A percentile compares a stretch with the other conserved stretches of the same genome.
phyloP scores from a whole-genome alignment of 495 filamentous ascomycete species.

The Penicillium antarcticum region DNA sequence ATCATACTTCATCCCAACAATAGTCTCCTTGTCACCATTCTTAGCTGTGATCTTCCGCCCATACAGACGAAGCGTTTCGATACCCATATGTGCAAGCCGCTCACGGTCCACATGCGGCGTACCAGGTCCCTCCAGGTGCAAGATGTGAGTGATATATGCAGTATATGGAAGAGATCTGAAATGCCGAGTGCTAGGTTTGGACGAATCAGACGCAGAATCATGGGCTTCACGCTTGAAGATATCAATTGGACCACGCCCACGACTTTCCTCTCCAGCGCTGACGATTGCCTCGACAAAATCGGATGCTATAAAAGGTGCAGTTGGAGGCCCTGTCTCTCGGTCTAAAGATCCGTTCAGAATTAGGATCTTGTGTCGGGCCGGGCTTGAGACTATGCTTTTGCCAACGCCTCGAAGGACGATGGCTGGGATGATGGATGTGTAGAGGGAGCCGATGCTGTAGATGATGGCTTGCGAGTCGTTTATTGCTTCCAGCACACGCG shows the following conservation, averaged over 20 bases:
- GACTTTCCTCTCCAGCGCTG: constrained; percentile 52
- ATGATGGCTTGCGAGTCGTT: constrained; percentile 62
- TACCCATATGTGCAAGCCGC: constrained; percentile 61
- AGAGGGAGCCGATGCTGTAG: constrained; percentile 88
- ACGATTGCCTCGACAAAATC: constrained; percentile 81
- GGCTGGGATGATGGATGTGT: constrained; percentile 74
- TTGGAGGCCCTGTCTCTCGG: constrained; percentile 73
- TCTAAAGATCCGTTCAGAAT: constrained; percentile 82
- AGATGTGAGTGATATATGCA: constrained; percentile 78
- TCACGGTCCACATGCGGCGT: constrained; percentile 68
- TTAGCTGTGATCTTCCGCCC: constrained; percentile 55
- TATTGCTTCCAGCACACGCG: constrained; percentile 68
- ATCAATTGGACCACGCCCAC: constrained; percentile 24
- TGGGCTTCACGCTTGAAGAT: background rate
- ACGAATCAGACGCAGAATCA: background rate
- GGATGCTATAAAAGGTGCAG: constrained; percentile 58
- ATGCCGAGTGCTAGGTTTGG: constrained; percentile 11
- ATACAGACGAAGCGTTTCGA: constrained; percentile 73
- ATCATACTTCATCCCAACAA: constrained; percentile 69
- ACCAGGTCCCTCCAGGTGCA: constrained; percentile 72
- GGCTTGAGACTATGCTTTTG: constrained; percentile 34
- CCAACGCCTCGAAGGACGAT: constrained; percentile 45
- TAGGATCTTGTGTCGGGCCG: constrained; percentile 69
- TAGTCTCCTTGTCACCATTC: constrained; percentile 23
- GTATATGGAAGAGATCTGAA: constrained; percentile 28